A percentile compares a stretch with the other conserved stretches of the same genome.
Evolutionary conservation across 192 early-diverging fungal genomes (phyloP).

Genomic region (Chytriomyces confervae): DNA sequence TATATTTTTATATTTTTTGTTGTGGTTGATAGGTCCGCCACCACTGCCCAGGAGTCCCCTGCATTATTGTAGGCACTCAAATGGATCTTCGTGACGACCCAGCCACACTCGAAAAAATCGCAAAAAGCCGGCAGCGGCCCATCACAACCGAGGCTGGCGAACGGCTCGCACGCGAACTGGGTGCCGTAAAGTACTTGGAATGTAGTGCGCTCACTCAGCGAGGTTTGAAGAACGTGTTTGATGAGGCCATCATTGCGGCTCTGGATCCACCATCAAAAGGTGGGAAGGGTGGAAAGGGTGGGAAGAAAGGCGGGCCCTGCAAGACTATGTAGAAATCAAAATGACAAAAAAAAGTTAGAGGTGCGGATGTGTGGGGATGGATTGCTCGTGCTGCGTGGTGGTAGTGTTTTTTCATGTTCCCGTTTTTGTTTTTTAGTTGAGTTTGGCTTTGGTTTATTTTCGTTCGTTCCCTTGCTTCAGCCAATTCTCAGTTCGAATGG

Average conservation of each 20-base stretch:
- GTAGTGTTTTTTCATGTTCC: background rate
- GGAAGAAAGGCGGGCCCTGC: constrained; percentile 19
- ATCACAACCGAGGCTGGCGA: constrained; percentile 81
- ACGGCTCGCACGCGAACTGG: constrained; percentile 79
- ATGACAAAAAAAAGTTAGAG: background rate
- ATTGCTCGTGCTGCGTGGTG: background rate
- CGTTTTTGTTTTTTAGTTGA: background rate
- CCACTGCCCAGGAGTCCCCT: constrained; percentile 94
- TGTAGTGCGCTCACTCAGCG: constrained; percentile 90
- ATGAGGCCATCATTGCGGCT: constrained; percentile 97
- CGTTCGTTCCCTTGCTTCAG: background rate
- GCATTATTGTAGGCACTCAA: constrained; percentile 92
- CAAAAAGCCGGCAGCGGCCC: constrained; percentile 81
- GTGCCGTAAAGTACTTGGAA: constrained; percentile 92
- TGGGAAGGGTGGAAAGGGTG: background rate
- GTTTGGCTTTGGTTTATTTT: background rate
- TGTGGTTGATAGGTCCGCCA: constrained; percentile 67
- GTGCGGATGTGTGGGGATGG: background rate
- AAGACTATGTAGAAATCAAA: constrained; percentile 22
- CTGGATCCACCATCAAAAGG: constrained; percentile 77
- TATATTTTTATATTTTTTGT: constrained; percentile 2
- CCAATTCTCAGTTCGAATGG: no score
- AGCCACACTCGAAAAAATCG: constrained; percentile 78
- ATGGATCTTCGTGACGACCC: constrained; percentile 89
- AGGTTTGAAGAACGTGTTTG: constrained; percentile 95